phyloP scores from a whole-genome alignment of 139 green algal genomes.

The Chlamydomonas sp. region DNA sequence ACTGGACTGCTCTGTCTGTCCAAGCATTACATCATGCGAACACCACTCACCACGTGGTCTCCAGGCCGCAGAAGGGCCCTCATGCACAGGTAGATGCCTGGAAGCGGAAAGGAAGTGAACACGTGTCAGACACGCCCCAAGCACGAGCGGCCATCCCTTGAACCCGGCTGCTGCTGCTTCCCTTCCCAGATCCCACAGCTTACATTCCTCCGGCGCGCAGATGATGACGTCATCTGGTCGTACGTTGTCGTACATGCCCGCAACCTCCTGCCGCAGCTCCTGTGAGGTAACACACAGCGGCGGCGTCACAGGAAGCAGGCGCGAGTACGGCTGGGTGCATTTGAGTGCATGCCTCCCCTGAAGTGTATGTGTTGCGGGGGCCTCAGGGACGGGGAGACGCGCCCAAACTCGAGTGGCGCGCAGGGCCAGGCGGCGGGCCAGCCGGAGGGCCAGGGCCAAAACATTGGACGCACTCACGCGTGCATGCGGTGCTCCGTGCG shows the following conservation, averaged over 20 bases:
- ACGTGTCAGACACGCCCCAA: no score
- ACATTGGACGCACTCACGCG: no score
- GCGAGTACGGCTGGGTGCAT: not conserved
- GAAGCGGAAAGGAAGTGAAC: not conserved
- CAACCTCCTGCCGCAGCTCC: slow-evolving; percentile 61
- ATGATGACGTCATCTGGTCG: slow-evolving; percentile 57
- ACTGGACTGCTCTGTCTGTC: not conserved
- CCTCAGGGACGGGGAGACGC: not conserved
- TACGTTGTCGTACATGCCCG: slow-evolving; percentile 48
- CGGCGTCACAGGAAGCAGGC: not conserved
- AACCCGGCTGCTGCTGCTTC: not conserved
- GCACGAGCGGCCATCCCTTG: not conserved
- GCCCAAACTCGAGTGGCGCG: not conserved
- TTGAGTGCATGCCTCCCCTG: not conserved
- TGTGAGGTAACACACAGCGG: slow-evolving; percentile 4
- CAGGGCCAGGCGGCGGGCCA: not conserved
- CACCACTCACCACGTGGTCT: slow-evolving; percentile 67
- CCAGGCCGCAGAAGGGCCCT: slow-evolving; percentile 72
- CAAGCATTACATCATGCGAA: not conserved
- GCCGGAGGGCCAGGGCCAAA: not conserved
- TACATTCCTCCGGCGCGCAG: slow-evolving; percentile 60
- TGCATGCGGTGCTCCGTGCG: no score
- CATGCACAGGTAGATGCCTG: slow-evolving; percentile 77
- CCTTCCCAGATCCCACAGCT: not conserved
- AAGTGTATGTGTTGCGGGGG: not conserved